phyloP scores from a whole-genome alignment of 306 rosid species.

The Potentilla sterilis region DNA sequence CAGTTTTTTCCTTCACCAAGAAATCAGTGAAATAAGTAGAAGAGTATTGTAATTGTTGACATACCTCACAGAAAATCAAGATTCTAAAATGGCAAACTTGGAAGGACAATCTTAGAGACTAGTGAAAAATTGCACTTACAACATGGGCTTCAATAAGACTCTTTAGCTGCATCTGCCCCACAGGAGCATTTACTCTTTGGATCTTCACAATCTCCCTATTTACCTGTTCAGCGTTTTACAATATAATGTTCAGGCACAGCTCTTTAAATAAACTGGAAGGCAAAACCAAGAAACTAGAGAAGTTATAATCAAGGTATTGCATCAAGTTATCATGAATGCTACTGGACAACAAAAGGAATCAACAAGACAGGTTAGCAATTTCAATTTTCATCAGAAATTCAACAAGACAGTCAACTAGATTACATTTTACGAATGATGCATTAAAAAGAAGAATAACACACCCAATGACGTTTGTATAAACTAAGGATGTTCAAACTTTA shows the following conservation, averaged over 20 bases:
- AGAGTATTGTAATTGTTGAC: background rate
- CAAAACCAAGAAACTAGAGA: background rate
- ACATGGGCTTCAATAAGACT: slow-evolving; percentile 93
- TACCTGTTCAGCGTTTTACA: slow-evolving; percentile 49
- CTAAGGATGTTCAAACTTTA: background rate
- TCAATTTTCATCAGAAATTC: background rate
- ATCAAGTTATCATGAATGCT: background rate
- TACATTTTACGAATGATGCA: background rate
- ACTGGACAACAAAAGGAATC: background rate
- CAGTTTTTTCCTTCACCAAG: slow-evolving; percentile 79
- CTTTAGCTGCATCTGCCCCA: slow-evolving; percentile 93
- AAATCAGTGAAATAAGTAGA: slow-evolving; percentile 5
- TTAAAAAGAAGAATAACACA: background rate
- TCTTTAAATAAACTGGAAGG: background rate
- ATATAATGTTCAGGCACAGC: slow-evolving; percentile 9
- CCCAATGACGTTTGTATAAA: background rate
- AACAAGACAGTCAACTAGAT: background rate
- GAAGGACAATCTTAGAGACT: background rate
- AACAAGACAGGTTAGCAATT: background rate
- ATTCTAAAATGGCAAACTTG: background rate
- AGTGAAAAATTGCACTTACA: slow-evolving; percentile 50
- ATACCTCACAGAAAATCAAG: background rate
- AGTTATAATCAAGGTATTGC: background rate
- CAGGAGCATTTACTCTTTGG: slow-evolving; percentile 86
- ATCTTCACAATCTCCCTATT: slow-evolving; percentile 92